Evolutionary conservation across 352 stramenopile genomes (phyloP).

Genomic region (Phytophthora crassamura): DNA sequence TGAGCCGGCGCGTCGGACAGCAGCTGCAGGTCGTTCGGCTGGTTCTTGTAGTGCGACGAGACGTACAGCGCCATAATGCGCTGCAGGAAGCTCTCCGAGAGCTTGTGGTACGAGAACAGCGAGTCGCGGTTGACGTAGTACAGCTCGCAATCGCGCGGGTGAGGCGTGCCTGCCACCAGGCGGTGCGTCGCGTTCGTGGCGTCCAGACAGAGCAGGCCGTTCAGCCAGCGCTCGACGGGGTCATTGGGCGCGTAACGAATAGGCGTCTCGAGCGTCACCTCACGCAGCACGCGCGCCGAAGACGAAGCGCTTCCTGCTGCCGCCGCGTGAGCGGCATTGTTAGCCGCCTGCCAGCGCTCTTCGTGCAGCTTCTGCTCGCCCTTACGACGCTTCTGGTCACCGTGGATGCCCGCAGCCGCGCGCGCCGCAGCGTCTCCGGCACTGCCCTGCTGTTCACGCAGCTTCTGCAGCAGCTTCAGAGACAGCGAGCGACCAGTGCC

Average conservation of each 20-base stretch:
- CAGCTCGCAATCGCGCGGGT: constrained; percentile 97
- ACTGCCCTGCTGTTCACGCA: constrained; percentile 93
- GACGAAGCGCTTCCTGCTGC: constrained; percentile 44
- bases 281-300: constrained; percentile 87
- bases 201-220: constrained; percentile 97
- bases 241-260: constrained; percentile 98
- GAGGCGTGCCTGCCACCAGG: constrained; percentile 93
- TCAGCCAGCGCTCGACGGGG: constrained; percentile 98
- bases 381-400: constrained; percentile 94
- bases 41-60: constrained; percentile 99
- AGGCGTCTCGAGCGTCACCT: constrained; percentile 97
- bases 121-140: constrained; percentile 99
- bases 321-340: constrained; percentile 79
- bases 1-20: constrained; percentile 98
- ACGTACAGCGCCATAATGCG: constrained; percentile 97
- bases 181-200: constrained; percentile 80
- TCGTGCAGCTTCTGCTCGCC: constrained; percentile 97
- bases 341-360: constrained; percentile 94
- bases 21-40: constrained; percentile 99
- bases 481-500: constrained; percentile 98
- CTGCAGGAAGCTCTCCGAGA: constrained; percentile 96
- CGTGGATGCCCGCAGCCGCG: constrained; percentile 78
- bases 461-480: constrained; percentile 99
- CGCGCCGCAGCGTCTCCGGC: constrained; percentile 64
- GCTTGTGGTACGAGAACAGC: constrained; percentile 99